Evolutionary conservation across 2,329 filamentous ascomycete species (phyloP).

Genomic region (Sarocladium brachiariae): DNA sequence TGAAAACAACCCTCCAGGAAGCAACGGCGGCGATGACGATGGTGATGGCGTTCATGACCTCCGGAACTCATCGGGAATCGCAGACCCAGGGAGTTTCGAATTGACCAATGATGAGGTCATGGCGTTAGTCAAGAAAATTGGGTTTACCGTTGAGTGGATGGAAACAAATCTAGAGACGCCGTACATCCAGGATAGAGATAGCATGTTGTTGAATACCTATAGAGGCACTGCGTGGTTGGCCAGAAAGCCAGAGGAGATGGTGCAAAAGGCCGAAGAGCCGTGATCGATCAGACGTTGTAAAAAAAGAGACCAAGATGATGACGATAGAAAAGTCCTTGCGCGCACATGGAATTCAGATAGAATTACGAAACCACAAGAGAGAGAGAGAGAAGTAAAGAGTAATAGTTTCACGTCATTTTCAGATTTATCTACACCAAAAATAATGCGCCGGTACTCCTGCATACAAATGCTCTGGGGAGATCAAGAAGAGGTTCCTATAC

Average conservation of each 20-base stretch:
- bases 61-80: slow-evolving; percentile 59
- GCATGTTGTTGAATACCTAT: slow-evolving; percentile 83
- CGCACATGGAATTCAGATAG: neutral
- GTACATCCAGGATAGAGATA: slow-evolving; percentile 79
- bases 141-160: slow-evolving; percentile 65
- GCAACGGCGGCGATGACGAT: slow-evolving; percentile 45
- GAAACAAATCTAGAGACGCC: slow-evolving; percentile 59
- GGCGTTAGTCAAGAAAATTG: slow-evolving; percentile 63
- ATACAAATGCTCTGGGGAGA: slow-evolving; percentile 1
- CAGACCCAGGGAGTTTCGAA: slow-evolving; percentile 84
- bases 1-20: slow-evolving; percentile 62
- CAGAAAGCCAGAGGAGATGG: slow-evolving; percentile 49
- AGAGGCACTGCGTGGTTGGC: slow-evolving; percentile 79
- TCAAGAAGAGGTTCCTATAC: neutral
- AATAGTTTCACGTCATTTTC: too few relatives aligned
- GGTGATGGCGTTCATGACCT: slow-evolving; percentile 43
- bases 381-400: too few relatives aligned
- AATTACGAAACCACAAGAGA: too few relatives aligned
- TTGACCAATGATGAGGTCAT: slow-evolving; percentile 84
- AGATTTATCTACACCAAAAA: too few relatives aligned
- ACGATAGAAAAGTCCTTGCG: neutral
- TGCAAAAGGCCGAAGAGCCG: neutral
- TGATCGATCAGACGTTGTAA: neutral
- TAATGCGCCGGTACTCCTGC: slow-evolving; percentile 13
- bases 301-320: neutral